A percentile compares a stretch with the other conserved stretches of the same genome.
Evolutionary conservation across 805 yeast genomes (phyloP).

Genomic region (Starmerella khaoyaiensis): DNA sequence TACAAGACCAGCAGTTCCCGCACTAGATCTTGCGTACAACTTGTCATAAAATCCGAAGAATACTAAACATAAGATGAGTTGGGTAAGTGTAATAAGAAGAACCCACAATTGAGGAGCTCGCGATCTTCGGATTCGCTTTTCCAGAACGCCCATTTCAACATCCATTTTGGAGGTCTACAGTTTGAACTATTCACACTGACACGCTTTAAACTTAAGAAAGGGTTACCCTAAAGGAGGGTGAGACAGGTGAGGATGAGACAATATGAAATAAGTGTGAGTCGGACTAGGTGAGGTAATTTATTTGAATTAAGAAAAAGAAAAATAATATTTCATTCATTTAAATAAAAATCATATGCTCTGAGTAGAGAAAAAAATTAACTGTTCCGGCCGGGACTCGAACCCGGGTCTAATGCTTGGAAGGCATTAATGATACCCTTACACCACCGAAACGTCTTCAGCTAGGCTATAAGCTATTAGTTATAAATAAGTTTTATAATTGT

Average conservation of each 20-base stretch:
- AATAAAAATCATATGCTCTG: no score
- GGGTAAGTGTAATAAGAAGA: conserved; percentile 15
- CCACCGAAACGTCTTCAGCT: conserved; percentile 50
- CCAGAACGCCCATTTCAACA: conserved; percentile 19
- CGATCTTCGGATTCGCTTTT: conserved; percentile 21
- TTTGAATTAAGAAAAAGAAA: no score
- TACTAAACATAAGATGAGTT: conserved; percentile 20
- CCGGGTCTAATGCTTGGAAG: conserved; percentile 92
- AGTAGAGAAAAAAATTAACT: neutral
- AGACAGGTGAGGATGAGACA: no score
- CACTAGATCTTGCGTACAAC: conserved; percentile 20
- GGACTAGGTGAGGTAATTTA: no score
- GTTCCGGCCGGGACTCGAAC: conserved; percentile 69
- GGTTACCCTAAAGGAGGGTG: no score
- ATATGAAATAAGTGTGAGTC: no score
- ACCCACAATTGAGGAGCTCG: conserved; percentile 17
- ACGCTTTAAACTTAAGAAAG: no score
- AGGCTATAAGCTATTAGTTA: neutral
- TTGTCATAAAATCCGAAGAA: conserved; percentile 20
- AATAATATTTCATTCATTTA: neutral
- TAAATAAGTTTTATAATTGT: neutral
- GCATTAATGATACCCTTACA: conserved; percentile 43
- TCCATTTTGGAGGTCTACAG: no score
- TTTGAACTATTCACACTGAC: no score
- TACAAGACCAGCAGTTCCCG: conserved; percentile 27